phyloP scores from a whole-genome alignment of 2,329 filamentous ascomycete species.

The Xylaria sp. region DNA sequence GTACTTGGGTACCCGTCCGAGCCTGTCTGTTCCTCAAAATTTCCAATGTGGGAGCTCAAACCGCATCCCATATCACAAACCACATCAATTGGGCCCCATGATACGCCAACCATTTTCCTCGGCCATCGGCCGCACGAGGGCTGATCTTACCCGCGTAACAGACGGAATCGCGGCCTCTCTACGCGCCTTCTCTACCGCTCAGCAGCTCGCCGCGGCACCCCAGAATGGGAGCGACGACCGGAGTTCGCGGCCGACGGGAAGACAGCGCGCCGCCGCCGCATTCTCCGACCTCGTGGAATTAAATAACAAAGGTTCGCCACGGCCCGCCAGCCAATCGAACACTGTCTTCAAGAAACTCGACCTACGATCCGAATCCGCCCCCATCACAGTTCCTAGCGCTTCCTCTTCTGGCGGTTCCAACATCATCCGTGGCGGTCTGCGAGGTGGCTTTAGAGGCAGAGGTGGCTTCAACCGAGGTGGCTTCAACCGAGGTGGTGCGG shows the following conservation, averaged over 20 bases:
- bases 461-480: constrained; percentile 36
- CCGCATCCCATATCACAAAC: constrained; percentile 15
- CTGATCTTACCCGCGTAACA: constrained; percentile 37
- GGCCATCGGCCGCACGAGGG: constrained; percentile 36
- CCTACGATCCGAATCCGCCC: background rate
- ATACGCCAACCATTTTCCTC: constrained; percentile 41
- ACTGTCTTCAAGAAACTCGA: constrained; percentile 3
- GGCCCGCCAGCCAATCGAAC: background rate
- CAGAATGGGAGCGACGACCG: constrained; percentile 4
- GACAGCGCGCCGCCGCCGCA: constrained; percentile 35
- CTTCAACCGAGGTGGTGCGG: constrained; percentile 32
- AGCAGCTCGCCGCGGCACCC: constrained; percentile 27
- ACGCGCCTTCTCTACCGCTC: constrained; percentile 41
- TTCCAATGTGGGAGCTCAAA: constrained; percentile 12
- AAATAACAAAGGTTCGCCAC: background rate
- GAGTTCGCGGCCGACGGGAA: constrained; percentile 20
- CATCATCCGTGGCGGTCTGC: constrained; percentile 33
- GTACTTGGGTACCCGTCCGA: background rate
- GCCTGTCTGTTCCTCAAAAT: constrained; percentile 29
- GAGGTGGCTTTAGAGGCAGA: constrained; percentile 31
- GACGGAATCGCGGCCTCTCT: constrained; percentile 42
- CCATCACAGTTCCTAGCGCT: background rate
- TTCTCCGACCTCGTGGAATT: constrained; percentile 36
- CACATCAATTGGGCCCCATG: constrained; percentile 34
- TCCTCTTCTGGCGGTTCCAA: constrained; percentile 2